A percentile compares a stretch with the other conserved stretches of the same genome.
Evolutionary conservation across 179 eudicot genomes (phyloP).

Genomic region (Heliamphora ciliata): DNA sequence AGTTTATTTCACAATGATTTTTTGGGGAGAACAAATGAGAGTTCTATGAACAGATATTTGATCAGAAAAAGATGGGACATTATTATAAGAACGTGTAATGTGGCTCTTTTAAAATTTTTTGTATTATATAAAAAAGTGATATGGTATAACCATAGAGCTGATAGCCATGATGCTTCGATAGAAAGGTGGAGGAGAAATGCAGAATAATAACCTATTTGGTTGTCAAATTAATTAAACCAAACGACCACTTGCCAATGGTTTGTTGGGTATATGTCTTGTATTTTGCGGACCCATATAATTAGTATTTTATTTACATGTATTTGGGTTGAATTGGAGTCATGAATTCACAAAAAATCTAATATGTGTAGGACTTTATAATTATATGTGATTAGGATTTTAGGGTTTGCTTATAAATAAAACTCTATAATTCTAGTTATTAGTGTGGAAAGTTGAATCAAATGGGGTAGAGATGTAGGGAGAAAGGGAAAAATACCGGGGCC

Average conservation of each 20-base stretch:
- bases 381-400: no score
- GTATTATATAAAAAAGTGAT: background rate
- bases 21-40: background rate
- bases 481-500: no score
- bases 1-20: background rate
- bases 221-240: background rate
- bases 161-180: background rate
- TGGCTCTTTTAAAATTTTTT: background rate
- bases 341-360: no score
- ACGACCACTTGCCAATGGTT: background rate
- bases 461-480: no score
- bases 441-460: no score
- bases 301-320: no score
- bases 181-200: background rate
- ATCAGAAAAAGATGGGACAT: background rate
- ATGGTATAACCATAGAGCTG: background rate
- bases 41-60: background rate
- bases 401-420: no score
- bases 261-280: no score
- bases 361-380: no score
- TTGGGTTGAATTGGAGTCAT: no score
- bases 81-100: background rate
- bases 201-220: background rate
- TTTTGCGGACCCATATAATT: no score
- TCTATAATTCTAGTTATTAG: no score